Evolutionary conservation across 805 yeast species (phyloP).

Genomic region (Lipomyces spencermartinsiae): DNA sequence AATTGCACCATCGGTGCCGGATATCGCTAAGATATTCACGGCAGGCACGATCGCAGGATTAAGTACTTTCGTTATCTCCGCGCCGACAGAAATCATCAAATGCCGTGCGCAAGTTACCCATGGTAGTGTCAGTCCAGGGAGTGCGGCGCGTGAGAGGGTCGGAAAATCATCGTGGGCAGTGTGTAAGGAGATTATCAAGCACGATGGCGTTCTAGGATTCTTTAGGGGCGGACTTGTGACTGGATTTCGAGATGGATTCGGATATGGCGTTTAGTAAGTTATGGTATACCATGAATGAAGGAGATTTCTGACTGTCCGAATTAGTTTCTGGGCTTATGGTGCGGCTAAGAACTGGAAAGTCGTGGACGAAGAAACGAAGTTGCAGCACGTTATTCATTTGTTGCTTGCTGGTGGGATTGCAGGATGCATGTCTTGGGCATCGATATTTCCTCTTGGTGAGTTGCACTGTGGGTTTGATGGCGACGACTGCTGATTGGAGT

Average conservation of each 20-base stretch:
- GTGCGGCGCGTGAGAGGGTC: conserved; percentile 2
- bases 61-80: conserved; percentile 38
- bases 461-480: neutral
- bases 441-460: conserved; percentile 39
- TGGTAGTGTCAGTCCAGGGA: conserved; percentile 1
- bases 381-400: conserved; percentile 18
- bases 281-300: neutral
- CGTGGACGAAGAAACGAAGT: conserved; percentile 10
- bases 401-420: conserved; percentile 41
- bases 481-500: neutral
- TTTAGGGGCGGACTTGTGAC: conserved; percentile 39
- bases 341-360: conserved; percentile 19
- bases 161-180: conserved; percentile 33
- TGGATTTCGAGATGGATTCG: conserved; percentile 39
- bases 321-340: conserved; percentile 35
- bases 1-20: conserved; percentile 12
- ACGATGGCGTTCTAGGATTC: conserved; percentile 38
- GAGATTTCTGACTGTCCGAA: neutral
- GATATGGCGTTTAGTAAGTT: conserved; percentile 42
- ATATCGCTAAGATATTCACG: conserved; percentile 24
- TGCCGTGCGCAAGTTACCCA: conserved; percentile 38
- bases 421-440: conserved; percentile 42
- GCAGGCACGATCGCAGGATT: conserved; percentile 41
- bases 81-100: conserved; percentile 40
- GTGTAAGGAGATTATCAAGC: conserved; percentile 20